Percentiles rank a stretch among this genome's conserved stretches.
phyloP scores from a whole-genome alignment of 2,329 filamentous ascomycete genomes.

The Hymenoscyphus salicellus region DNA sequence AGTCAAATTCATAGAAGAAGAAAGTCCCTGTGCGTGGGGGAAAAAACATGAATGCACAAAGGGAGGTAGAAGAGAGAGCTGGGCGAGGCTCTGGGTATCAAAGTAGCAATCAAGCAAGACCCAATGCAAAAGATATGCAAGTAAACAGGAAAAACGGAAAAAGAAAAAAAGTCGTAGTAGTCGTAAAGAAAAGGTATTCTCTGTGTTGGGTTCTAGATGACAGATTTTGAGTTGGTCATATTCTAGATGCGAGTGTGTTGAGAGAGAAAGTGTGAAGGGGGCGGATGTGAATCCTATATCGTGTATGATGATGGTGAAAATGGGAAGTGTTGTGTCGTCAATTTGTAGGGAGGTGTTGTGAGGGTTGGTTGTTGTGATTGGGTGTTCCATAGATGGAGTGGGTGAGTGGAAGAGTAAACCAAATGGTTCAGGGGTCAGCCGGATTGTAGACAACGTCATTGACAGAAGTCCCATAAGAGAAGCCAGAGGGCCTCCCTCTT shows the following conservation, averaged over 20 bases:
- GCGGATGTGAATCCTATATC: conserved; percentile 1
- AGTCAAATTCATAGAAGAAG: not conserved
- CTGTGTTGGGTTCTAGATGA: not conserved
- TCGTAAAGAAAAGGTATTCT: not conserved
- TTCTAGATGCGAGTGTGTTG: not conserved
- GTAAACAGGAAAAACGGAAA: not conserved
- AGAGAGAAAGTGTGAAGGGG: not conserved
- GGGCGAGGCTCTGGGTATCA: conserved; percentile 31
- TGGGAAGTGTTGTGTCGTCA: not conserved
- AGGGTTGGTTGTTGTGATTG: not conserved
- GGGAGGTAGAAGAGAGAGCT: conserved; percentile 29
- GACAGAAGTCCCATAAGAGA: not conserved
- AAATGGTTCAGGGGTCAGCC: not conserved
- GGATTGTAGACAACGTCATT: not conserved
- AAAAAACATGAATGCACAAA: conserved; percentile 11
- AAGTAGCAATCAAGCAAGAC: conserved; percentile 28
- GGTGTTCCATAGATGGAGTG: not conserved
- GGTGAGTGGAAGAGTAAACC: not conserved
- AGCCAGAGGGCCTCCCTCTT: not conserved
- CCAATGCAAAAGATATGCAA: conserved; percentile 24
- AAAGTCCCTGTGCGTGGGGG: not conserved
- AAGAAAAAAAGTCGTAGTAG: not conserved
- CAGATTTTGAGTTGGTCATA: not conserved
- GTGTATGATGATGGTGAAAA: not conserved
- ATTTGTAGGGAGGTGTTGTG: not conserved